Evolutionary conservation across 2,329 filamentous ascomycete genomes (phyloP).

Genomic region (Blumeria graminis): DNA sequence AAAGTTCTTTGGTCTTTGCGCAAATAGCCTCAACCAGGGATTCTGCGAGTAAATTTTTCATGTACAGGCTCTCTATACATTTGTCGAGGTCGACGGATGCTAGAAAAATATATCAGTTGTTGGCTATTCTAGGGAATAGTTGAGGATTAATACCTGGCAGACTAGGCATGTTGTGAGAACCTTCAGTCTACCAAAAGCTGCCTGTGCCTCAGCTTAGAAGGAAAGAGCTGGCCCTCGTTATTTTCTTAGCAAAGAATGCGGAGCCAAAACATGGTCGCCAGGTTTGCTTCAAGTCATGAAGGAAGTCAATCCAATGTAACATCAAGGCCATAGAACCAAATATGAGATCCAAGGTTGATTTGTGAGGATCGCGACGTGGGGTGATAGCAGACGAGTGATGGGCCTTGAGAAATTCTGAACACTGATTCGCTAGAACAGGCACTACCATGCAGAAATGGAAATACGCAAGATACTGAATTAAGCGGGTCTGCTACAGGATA

Average conservation of each 20-base stretch:
- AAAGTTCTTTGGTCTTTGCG: conserved; percentile 91
- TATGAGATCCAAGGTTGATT: too few species aligned
- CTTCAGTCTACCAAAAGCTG: conserved; percentile 3
- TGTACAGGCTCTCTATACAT: conserved; percentile 90
- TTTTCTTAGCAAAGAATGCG: conserved; percentile 8
- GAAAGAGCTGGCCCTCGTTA: conserved; percentile 8
- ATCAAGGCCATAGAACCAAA: too few species aligned
- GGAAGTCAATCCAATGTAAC: too few species aligned
- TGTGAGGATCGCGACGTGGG: too few species aligned
- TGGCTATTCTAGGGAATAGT: neutral
- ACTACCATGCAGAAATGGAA: too few species aligned
- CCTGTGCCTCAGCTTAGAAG: conserved; percentile 7
- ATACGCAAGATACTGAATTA: too few species aligned
- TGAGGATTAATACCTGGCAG: conserved; percentile 24
- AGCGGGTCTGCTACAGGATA: too few species aligned
- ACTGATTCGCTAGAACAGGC: too few species aligned
- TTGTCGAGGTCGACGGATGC: conserved; percentile 95
- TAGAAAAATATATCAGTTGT: conserved; percentile 17
- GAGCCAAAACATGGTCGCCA: conserved; percentile 16
- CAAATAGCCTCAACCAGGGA: conserved; percentile 98
- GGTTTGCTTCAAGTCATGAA: neutral
- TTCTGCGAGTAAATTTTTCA: conserved; percentile 88
- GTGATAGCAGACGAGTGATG: too few species aligned
- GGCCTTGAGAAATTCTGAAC: too few species aligned
- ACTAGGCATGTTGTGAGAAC: conserved; percentile 25